Evolutionary conservation across 148 eudicot genomes (phyloP).

Genomic region (Heliosperma pusillum): DNA sequence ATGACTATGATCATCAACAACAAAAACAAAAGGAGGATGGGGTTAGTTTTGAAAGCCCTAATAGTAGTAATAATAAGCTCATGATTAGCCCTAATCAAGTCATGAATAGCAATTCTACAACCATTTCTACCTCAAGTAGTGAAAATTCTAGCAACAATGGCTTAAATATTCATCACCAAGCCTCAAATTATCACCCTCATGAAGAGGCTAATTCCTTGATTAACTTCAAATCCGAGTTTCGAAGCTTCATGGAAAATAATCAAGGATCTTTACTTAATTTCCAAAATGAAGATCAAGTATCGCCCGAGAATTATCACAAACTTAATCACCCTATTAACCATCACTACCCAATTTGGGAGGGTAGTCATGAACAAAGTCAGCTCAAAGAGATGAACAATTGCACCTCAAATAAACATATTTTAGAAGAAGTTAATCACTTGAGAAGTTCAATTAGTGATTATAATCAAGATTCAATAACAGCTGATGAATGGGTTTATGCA

Average conservation of each 20-base stretch:
- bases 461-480: constrained; percentile 16
- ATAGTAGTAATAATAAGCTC: not conserved
- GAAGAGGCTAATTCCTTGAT: constrained; percentile 7
- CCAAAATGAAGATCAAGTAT: constrained; percentile 28
- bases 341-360: constrained; percentile 38
- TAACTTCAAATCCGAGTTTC: constrained; percentile 42
- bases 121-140: constrained; percentile 65
- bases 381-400: not conserved
- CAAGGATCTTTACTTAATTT: constrained; percentile 54
- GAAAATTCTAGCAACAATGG: constrained; percentile 52
- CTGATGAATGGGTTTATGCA: constrained; percentile 44
- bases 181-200: constrained; percentile 13
- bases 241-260: constrained; percentile 12
- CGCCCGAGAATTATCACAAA: not conserved
- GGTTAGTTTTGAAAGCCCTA: constrained; percentile 31
- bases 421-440: constrained; percentile 11
- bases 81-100: constrained; percentile 26
- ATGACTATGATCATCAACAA: constrained; percentile 28
- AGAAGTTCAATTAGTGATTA: constrained; percentile 23
- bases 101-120: constrained; percentile 37
- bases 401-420: not conserved
- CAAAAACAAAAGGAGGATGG: constrained; percentile 15
- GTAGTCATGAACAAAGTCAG: constrained; percentile 17
- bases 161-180: constrained; percentile 27
- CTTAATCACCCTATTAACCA: constrained; percentile 16